Percentiles rank a stretch among this genome's conserved stretches.
phyloP scores from a whole-genome alignment of 768 basidiomycete species.

The Tulasnella sp. region DNA sequence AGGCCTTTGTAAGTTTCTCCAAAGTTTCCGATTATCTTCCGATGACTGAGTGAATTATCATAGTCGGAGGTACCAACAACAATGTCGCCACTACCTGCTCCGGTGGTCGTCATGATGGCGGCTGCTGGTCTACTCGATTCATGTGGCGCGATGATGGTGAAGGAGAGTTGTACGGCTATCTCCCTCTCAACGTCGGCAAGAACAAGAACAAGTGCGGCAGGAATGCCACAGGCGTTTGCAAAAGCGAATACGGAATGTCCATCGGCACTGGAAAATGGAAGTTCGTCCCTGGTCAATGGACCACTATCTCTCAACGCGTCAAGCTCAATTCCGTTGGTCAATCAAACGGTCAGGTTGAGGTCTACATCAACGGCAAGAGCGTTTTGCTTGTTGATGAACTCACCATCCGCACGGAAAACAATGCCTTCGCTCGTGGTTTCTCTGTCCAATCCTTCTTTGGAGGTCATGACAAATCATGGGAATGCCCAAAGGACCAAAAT shows the following conservation, averaged over 20 bases:
- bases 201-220: constrained; percentile 29
- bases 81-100: constrained; percentile 42
- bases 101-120: constrained; percentile 46
- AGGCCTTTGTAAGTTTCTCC: constrained; percentile 47
- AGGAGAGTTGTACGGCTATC: constrained; percentile 62
- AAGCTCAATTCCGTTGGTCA: constrained; percentile 57
- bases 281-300: constrained; percentile 53
- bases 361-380: constrained; percentile 9
- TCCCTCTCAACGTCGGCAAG: constrained; percentile 28
- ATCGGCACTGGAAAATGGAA: constrained; percentile 55
- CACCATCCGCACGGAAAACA: no score
- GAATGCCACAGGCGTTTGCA: constrained; percentile 38
- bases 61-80: constrained; percentile 44
- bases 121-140: constrained; percentile 54
- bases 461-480: no score
- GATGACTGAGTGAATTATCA: constrained; percentile 12
- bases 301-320: constrained; percentile 51
- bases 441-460: no score
- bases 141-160: constrained; percentile 58
- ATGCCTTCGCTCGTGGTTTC: no score
- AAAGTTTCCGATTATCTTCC: neutral
- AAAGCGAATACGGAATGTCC: constrained; percentile 49
- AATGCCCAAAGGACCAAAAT: constrained; percentile 8
- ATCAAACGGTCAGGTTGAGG: constrained; percentile 40
- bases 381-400: neutral